phyloP scores from a whole-genome alignment of 31 red algal genomes.

The Asparagopsis taxiformis region DNA sequence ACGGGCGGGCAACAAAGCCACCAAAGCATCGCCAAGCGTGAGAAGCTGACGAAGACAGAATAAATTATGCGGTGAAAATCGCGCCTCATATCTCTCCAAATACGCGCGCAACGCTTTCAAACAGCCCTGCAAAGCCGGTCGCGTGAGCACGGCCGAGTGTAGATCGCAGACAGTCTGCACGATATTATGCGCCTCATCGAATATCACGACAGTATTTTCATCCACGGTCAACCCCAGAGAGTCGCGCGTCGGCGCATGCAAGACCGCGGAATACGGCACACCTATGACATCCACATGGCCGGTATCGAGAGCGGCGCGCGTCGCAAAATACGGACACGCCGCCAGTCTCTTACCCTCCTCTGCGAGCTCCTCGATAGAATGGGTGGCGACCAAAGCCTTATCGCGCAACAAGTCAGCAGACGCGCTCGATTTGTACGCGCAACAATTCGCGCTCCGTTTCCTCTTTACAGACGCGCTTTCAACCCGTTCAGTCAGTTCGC shows the following conservation, averaged over 20 bases:
- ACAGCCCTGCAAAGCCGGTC: conserved; percentile 13
- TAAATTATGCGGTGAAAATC: conserved; percentile 58
- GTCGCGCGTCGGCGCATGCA: conserved; percentile 78
- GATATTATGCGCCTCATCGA: conserved; percentile 97
- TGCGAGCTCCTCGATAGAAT: conserved; percentile 81
- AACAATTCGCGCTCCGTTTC: conserved; percentile 40
- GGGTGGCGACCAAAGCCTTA: conserved; percentile 24
- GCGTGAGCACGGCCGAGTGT: conserved; percentile 44
- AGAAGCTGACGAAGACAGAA: conserved; percentile 67
- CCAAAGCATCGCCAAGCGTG: conserved; percentile 30
- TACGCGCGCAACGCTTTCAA: conserved; percentile 41
- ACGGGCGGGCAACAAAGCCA: conserved; percentile 13
- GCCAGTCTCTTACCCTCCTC: conserved; percentile 33
- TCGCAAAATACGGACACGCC: conserved; percentile 88
- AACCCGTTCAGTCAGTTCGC: conserved; percentile 56
- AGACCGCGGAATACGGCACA: conserved; percentile 83
- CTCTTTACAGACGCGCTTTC: conserved; percentile 22
- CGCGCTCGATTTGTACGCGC: conserved; percentile 50
- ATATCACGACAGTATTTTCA: conserved; percentile 72
- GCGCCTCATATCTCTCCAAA: conserved; percentile 33
- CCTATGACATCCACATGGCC: conserved; percentile 74
- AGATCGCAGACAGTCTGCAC: conserved; percentile 75
- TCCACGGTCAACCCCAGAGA: conserved; percentile 68
- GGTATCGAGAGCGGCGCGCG: conserved; percentile 51
- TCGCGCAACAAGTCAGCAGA: conserved; percentile 51